Evolutionary conservation across 441 rosid genomes (phyloP).

Genomic region (Manihot esculenta): DNA sequence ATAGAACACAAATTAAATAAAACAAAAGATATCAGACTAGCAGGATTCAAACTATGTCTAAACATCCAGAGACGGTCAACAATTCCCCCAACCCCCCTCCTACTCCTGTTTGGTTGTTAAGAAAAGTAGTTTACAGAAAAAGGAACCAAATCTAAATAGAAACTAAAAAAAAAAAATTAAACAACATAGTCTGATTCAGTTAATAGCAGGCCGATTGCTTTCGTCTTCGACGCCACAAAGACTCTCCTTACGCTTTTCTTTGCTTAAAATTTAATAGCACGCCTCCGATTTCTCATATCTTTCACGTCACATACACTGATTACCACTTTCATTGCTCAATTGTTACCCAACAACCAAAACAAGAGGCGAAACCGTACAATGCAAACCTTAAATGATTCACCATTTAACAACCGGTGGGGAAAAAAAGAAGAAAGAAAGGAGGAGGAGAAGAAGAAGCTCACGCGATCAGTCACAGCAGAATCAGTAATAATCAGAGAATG

Average conservation of each 20-base stretch:
- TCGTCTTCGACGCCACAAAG: not conserved
- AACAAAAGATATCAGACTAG: not conserved
- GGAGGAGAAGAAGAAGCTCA: not conserved
- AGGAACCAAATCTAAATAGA: no score
- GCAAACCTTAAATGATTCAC: constrained; percentile 15
- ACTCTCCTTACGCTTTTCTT: not conserved
- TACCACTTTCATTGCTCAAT: not conserved
- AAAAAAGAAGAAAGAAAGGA: constrained; percentile 6
- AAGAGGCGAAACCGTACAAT: constrained; percentile 8
- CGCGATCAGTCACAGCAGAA: constrained; percentile 20
- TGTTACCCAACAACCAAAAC: not conserved
- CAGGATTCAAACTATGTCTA: not conserved
- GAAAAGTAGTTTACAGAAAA: no score
- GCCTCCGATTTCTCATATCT: not conserved
- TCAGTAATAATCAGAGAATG: constrained; percentile 18
- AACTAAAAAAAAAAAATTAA: not conserved
- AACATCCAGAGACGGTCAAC: not conserved
- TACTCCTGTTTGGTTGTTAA: constrained; percentile 4
- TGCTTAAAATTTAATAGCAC: not conserved
- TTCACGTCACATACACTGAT: no score
- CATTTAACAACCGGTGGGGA: not conserved
- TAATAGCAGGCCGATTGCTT: not conserved
- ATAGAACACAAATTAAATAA: not conserved
- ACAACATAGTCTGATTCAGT: not conserved
- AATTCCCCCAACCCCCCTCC: no score